A percentile compares a stretch with the other conserved stretches of the same genome.
Evolutionary conservation across 495 filamentous ascomycete species (phyloP).

Genomic region (Pseudomonodictys pantanalensis): DNA sequence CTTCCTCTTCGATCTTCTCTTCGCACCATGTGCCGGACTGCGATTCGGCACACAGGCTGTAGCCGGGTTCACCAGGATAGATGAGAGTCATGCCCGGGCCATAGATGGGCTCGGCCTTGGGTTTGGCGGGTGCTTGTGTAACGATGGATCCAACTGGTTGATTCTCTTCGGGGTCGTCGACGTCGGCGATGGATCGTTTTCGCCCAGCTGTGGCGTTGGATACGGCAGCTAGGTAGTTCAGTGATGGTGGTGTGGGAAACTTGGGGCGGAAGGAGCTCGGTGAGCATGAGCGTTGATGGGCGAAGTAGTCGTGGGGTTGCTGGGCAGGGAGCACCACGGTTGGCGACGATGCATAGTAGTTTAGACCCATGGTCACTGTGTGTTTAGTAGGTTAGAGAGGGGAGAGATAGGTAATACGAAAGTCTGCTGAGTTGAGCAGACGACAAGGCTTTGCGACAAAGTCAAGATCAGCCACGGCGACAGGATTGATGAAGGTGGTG

Average conservation of each 20-base stretch:
- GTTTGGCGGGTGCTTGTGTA: constrained; percentile 44
- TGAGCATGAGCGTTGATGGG: constrained; percentile 24
- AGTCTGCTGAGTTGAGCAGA: constrained; percentile 20
- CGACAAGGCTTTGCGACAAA: constrained; percentile 11
- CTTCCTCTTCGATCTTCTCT: constrained; percentile 52
- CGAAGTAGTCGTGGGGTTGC: constrained; percentile 26
- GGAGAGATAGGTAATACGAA: constrained; percentile 25
- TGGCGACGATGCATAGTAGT: constrained; percentile 37
- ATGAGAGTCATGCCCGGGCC: constrained; percentile 75
- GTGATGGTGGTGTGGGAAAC: constrained; percentile 34
- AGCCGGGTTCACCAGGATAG: constrained; percentile 60
- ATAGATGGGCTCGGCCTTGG: constrained; percentile 56
- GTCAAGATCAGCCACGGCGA: constrained; percentile 14
- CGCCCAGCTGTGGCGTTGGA: constrained; percentile 51
- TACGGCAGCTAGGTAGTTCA: constrained; percentile 37
- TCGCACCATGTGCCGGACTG: constrained; percentile 81
- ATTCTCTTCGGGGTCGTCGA: constrained; percentile 52
- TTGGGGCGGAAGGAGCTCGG: constrained; percentile 28
- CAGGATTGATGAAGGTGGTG: constrained; percentile 18
- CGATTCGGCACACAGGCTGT: constrained; percentile 62
- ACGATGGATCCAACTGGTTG: constrained; percentile 40
- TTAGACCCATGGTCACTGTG: constrained; percentile 38
- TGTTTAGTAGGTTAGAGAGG: constrained; percentile 34
- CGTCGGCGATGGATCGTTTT: constrained; percentile 65
- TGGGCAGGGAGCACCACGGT: constrained; percentile 35